These are phyloP conservation scores for Penicillium palitans DNA, from an alignment of 2,329 filamentous ascomycete species.

Conservation along the genomic window DNA sequence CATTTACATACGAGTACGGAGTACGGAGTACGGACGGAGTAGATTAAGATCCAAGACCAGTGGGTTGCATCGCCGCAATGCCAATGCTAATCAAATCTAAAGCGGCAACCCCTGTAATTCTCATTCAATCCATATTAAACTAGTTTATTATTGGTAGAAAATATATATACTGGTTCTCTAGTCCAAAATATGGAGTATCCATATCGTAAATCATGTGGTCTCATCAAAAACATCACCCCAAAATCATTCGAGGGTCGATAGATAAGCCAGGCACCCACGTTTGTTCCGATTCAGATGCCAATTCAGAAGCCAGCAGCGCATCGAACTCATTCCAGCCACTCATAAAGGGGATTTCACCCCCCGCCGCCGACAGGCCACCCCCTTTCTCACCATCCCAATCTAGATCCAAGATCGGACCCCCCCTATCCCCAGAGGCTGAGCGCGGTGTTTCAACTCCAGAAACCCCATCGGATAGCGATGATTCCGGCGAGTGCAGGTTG, in stretches of 20 bases:
- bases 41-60: slow-evolving; percentile 1
- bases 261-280: slow-evolving; percentile 11
- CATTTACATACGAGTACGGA: neutral
- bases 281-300: slow-evolving; percentile 29
- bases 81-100: neutral
- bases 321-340: slow-evolving; percentile 42
- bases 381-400: slow-evolving; percentile 18
- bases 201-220: neutral
- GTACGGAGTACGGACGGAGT: neutral
- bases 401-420: slow-evolving; percentile 9
- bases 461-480: slow-evolving; percentile 4
- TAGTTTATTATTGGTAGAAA: neutral
- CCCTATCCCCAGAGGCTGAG: slow-evolving; percentile 4
- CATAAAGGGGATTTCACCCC: slow-evolving; percentile 2
- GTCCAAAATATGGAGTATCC: neutral
- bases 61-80: slow-evolving; percentile 18
- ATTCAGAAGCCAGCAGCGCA: slow-evolving; percentile 34
- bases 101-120: neutral
- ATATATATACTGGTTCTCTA: neutral
- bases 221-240: slow-evolving; percentile 1
- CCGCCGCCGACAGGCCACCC: slow-evolving; percentile 12
- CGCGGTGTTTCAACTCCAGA: slow-evolving; percentile 14
- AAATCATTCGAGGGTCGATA: slow-evolving; percentile 21
- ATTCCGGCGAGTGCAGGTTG: slow-evolving; percentile 1
- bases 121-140: neutral